phyloP scores from a whole-genome alignment of 805 yeast genomes.

The Suhomyces xylopsoci region DNA sequence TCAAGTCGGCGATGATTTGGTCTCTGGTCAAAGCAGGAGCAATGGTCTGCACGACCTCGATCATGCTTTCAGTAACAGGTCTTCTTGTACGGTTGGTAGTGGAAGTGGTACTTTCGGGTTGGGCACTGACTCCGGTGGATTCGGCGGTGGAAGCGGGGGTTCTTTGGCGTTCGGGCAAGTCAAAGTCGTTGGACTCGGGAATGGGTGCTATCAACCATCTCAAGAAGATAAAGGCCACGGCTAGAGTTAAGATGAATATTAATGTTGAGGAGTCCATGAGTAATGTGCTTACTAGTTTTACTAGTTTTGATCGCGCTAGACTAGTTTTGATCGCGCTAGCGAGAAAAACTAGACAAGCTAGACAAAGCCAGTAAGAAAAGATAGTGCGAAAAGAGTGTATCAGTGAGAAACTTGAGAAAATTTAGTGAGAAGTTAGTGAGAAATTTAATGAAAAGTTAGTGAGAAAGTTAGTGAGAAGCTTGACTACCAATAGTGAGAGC shows the following conservation, averaged over 20 bases:
- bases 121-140: conserved; percentile 8
- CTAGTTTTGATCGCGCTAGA: too few relatives aligned
- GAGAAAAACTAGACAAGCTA: too few relatives aligned
- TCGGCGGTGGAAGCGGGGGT: conserved; percentile 1
- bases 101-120: neutral
- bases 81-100: conserved; percentile 31
- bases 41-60: conserved; percentile 78
- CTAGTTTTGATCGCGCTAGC: too few relatives aligned
- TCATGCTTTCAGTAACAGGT: conserved; percentile 65
- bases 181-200: conserved; percentile 32
- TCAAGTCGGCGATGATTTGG: conserved; percentile 72
- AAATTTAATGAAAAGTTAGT: too few relatives aligned
- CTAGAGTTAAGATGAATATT: conserved; percentile 46
- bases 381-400: too few relatives aligned
- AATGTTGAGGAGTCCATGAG: conserved; percentile 55
- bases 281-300: too few relatives aligned
- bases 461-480: neutral
- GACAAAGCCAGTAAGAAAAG: too few relatives aligned
- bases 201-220: conserved; percentile 67
- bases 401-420: too few relatives aligned
- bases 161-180: conserved; percentile 3
- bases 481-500: too few relatives aligned
- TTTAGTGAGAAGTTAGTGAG: too few relatives aligned
- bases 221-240: conserved; percentile 55
- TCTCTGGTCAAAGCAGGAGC: conserved; percentile 70